These are phyloP conservation scores for Yarrowia porcina DNA, from an alignment of 805 yeast genomes.

Conservation along the genomic window DNA sequence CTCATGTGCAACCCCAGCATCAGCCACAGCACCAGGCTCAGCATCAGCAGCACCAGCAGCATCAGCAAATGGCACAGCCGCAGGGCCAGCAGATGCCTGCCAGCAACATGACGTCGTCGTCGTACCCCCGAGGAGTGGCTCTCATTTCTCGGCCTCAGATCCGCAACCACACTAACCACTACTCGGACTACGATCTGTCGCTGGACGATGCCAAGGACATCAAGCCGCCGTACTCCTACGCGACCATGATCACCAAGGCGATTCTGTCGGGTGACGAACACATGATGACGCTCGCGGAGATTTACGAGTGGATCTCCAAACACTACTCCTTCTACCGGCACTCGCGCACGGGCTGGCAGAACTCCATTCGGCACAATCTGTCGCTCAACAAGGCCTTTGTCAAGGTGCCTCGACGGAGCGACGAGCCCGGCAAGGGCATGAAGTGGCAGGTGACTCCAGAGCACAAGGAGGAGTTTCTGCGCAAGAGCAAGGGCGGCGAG, in stretches of 20 bases:
- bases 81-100: background rate
- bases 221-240: conserved; percentile 95
- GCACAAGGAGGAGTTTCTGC: conserved; percentile 78
- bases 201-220: conserved; percentile 86
- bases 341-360: conserved; percentile 97
- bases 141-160: conserved; percentile 44
- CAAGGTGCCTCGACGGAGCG: conserved; percentile 90
- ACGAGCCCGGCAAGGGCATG: conserved; percentile 99
- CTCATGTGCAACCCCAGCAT: background rate
- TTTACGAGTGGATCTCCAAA: conserved; percentile 82
- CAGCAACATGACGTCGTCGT: background rate
- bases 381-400: conserved; percentile 96
- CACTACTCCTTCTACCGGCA: conserved; percentile 90
- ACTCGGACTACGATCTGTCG: conserved; percentile 51
- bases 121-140: conserved; percentile 45
- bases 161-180: conserved; percentile 34
- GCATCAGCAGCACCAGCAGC: no score
- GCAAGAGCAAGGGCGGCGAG: conserved; percentile 69
- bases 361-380: conserved; percentile 91
- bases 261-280: conserved; percentile 85
- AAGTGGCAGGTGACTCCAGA: conserved; percentile 94
- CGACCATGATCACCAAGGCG: conserved; percentile 98
- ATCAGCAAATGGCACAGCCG: background rate
- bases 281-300: conserved; percentile 83
- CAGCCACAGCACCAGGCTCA: background rate